A percentile compares a stretch with the other conserved stretches of the same genome.
These are phyloP conservation scores for Dryas alaskensis DNA, from an alignment of 306 rosid species.

Conservation along the genomic window DNA sequence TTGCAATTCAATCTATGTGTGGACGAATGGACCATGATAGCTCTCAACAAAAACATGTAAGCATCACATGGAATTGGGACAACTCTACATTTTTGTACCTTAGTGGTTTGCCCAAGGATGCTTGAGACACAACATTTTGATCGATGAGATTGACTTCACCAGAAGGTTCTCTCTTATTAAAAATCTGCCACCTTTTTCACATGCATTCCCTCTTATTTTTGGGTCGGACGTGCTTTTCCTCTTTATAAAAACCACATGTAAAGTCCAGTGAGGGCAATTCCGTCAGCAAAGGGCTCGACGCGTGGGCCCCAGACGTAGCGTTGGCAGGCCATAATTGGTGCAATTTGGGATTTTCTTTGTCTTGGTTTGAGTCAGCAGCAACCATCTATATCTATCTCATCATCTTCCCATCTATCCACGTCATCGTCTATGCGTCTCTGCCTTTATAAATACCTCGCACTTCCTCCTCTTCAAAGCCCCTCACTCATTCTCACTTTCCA, in stretches of 20 bases:
- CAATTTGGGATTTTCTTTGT: not conserved
- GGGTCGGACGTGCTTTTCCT: not conserved
- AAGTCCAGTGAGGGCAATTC: not conserved
- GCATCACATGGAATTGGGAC: not conserved
- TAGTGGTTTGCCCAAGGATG: not conserved
- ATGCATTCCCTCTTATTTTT: not conserved
- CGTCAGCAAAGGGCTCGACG: not conserved
- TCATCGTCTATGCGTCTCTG: not conserved
- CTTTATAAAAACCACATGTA: not conserved
- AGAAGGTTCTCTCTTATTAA: not conserved
- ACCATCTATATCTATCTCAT: not conserved
- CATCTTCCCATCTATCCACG: slow-evolving; percentile 4
- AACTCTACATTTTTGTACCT: not conserved
- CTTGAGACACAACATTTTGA: not conserved
- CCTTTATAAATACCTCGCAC: not conserved
- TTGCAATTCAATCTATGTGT: too few relatives aligned
- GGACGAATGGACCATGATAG: too few relatives aligned
- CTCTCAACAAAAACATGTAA: not conserved
- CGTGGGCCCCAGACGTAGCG: too few relatives aligned
- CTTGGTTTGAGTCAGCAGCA: slow-evolving; percentile 7
- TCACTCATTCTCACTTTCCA: not conserved
- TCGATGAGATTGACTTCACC: too few relatives aligned
- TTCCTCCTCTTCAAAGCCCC: not conserved
- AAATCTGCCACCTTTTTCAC: slow-evolving; percentile 2
- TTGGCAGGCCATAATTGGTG: too few relatives aligned